Conservation (phyloP, 306 rosid genomes). For the Fragaria vesca region DNA sequence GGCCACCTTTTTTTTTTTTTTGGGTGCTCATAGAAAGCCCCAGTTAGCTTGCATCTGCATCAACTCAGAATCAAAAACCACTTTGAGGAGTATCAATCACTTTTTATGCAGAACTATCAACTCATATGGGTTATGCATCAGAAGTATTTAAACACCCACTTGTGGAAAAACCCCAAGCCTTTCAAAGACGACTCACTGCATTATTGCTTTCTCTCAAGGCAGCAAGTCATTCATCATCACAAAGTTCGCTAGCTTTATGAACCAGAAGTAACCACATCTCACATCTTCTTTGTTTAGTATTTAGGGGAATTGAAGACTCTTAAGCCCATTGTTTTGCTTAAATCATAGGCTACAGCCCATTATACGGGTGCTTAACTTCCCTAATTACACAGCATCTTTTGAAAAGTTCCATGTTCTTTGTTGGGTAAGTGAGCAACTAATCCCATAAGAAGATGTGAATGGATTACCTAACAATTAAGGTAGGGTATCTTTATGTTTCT, state of each 20-base stretch:
- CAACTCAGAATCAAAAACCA: slow-evolving; percentile 31
- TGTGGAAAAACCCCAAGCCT: slow-evolving; percentile 8
- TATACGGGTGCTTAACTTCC: not conserved
- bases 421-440: not conserved
- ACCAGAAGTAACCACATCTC: not conserved
- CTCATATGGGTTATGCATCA: slow-evolving; percentile 11
- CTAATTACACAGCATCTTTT: not conserved
- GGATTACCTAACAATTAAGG: slow-evolving; percentile 9
- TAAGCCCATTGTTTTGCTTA: slow-evolving; percentile 1
- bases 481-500: slow-evolving; percentile 11
- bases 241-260: not conserved
- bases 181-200: not conserved
- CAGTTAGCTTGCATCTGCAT: slow-evolving; percentile 20
- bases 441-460: slow-evolving; percentile 7
- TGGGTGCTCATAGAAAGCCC: not conserved
- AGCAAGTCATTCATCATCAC: not conserved
- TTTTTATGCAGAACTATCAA: slow-evolving; percentile 18
- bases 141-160: slow-evolving; percentile 10
- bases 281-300: not conserved
- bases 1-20: not conserved
- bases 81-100: slow-evolving; percentile 27
- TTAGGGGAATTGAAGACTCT: not conserved
- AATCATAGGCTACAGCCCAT: not conserved
- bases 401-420: not conserved
- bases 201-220: slow-evolving; percentile 11